Evolutionary conservation across 805 yeast genomes (phyloP).

Genomic region (Jamesozyma lodderae): DNA sequence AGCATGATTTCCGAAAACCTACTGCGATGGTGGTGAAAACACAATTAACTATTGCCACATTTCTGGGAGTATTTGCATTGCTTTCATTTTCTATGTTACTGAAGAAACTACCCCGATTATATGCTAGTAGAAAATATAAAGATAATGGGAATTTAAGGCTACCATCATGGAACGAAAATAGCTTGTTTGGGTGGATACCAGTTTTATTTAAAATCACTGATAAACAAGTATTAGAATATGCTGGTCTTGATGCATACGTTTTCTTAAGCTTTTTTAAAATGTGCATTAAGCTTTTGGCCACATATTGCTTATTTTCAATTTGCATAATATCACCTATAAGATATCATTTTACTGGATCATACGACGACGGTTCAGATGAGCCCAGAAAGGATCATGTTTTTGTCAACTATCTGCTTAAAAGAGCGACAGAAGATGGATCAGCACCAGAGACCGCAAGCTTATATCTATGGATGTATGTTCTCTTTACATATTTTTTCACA

Average conservation of each 20-base stretch:
- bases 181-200: conserved; percentile 76
- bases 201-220: conserved; percentile 58
- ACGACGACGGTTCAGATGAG: conserved; percentile 49
- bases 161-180: conserved; percentile 32
- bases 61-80: conserved; percentile 62
- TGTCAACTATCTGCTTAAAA: conserved; percentile 3
- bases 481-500: conserved; percentile 82
- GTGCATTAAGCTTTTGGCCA: conserved; percentile 60
- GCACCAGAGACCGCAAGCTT: conserved; percentile 39
- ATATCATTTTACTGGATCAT: conserved; percentile 71
- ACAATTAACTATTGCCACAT: conserved; percentile 61
- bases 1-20: conserved; percentile 31
- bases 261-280: conserved; percentile 84
- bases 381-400: background rate
- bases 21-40: conserved; percentile 57
- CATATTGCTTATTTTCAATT: conserved; percentile 62
- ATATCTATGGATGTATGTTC: conserved; percentile 74
- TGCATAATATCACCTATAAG: conserved; percentile 77
- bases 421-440: conserved; percentile 19
- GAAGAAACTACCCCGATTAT: conserved; percentile 67
- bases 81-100: conserved; percentile 61
- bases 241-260: conserved; percentile 92
- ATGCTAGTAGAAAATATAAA: conserved; percentile 60
- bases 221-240: conserved; percentile 70
- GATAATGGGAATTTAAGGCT: conserved; percentile 18